Evolutionary conservation across 805 yeast genomes (phyloP).

Genomic region (Metschnikowia vanudenii): DNA sequence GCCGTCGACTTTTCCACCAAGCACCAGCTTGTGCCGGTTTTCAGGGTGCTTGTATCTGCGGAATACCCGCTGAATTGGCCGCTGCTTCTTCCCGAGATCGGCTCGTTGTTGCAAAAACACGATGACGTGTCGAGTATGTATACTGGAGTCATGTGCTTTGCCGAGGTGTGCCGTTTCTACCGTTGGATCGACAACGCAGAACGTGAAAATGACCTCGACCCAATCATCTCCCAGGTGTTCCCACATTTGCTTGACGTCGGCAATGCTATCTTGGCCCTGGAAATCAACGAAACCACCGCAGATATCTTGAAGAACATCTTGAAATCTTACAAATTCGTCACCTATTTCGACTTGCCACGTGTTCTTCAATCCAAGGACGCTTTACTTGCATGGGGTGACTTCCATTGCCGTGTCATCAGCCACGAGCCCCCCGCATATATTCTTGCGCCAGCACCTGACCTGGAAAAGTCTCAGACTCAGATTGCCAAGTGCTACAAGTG

Average conservation of each 20-base stretch:
- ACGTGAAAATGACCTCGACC: constrained; percentile 31
- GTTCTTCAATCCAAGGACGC: constrained; percentile 51
- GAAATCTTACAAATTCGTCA: constrained; percentile 75
- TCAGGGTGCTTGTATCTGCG: constrained; percentile 37
- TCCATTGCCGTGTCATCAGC: constrained; percentile 68
- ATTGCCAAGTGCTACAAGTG: constrained; percentile 69
- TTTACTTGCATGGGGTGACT: constrained; percentile 67
- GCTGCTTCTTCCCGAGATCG: constrained; percentile 32
- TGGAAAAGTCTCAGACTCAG: constrained; percentile 60
- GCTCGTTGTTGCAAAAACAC: constrained; percentile 30
- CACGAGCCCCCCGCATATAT: constrained; percentile 57
- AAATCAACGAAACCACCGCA: constrained; percentile 43
- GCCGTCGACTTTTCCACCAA: constrained; percentile 31
- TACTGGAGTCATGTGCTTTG: constrained; percentile 68
- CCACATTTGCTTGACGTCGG: constrained; percentile 70
- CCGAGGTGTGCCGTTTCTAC: constrained; percentile 67
- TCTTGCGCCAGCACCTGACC: constrained; percentile 50
- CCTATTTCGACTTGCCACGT: constrained; percentile 69
- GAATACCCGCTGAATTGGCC: constrained; percentile 41
- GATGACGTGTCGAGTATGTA: constrained; percentile 37
- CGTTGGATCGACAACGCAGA: constrained; percentile 64
- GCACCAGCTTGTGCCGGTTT: constrained; percentile 39
- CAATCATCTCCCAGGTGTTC: constrained; percentile 55
- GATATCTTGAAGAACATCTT: constrained; percentile 55
- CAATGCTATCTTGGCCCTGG: constrained; percentile 37